These are phyloP conservation scores for Trifolium repens DNA, from an alignment of 306 rosid species.

Conservation along the genomic window DNA sequence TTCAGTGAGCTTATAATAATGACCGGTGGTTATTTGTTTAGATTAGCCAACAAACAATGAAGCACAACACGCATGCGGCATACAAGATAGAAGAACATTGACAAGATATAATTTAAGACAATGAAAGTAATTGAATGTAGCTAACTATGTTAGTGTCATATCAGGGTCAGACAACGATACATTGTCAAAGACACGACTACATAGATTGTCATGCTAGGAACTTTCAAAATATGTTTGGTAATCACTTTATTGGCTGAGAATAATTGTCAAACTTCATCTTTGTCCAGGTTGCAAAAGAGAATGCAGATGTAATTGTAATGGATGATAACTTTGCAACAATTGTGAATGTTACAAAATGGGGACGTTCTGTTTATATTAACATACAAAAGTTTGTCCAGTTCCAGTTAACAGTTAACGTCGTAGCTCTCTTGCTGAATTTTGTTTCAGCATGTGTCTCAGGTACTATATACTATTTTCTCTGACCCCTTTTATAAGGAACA, in stretches of 20 bases:
- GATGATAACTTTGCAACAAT: conserved; percentile 90
- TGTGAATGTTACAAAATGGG: conserved; percentile 84
- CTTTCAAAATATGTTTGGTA: background rate
- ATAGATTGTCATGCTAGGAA: background rate
- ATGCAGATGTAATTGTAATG: conserved; percentile 85
- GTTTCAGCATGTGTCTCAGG: conserved; percentile 82
- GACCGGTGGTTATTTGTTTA: too few relatives aligned
- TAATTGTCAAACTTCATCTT: conserved; percentile 19
- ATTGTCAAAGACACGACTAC: background rate
- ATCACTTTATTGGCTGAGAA: conserved; percentile 9
- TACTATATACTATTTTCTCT: background rate
- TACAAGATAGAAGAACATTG: too few relatives aligned
- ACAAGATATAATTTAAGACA: background rate
- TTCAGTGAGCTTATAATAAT: too few relatives aligned
- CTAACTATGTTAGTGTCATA: background rate
- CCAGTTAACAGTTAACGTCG: conserved; percentile 92
- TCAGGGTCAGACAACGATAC: background rate
- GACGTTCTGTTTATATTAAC: conserved; percentile 86
- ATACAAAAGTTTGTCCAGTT: conserved; percentile 96
- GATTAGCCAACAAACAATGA: too few relatives aligned
- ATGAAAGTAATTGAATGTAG: background rate
- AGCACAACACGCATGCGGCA: too few relatives aligned
- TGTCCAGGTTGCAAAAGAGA: conserved; percentile 96
- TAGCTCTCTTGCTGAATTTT: conserved; percentile 85
- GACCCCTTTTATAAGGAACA: too few relatives aligned